phyloP scores from a whole-genome alignment of 257 asterid species.

The Ilex aquifolium region DNA sequence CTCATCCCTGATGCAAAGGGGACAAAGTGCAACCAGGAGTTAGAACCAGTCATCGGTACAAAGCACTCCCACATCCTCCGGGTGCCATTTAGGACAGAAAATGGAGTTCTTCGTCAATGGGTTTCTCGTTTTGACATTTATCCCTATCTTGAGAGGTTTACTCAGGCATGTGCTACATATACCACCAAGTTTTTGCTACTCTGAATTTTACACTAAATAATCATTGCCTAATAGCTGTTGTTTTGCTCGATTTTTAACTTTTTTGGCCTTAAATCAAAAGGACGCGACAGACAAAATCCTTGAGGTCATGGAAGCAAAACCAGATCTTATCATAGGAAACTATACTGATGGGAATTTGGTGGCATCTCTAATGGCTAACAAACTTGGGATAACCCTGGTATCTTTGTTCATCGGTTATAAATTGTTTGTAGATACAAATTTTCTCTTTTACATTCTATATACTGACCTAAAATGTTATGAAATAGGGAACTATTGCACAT shows the following conservation, averaged over 20 bases:
- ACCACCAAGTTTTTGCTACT: neutral
- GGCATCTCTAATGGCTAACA: slow-evolving; percentile 88
- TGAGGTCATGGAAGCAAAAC: slow-evolving; percentile 86
- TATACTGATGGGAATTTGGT: slow-evolving; percentile 91
- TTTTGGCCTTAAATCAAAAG: slow-evolving; percentile 18
- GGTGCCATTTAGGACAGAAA: slow-evolving; percentile 74
- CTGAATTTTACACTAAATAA: too few relatives aligned
- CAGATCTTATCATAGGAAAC: slow-evolving; percentile 81
- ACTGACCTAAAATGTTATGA: slow-evolving; percentile 8
- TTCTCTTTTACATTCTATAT: neutral
- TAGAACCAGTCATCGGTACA: slow-evolving; percentile 69
- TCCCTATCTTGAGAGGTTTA: slow-evolving; percentile 78
- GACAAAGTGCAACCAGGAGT: slow-evolving; percentile 69
- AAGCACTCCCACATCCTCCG: slow-evolving; percentile 87
- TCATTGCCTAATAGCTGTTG: neutral
- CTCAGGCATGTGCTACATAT: slow-evolving; percentile 45
- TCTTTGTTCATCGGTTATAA: slow-evolving; percentile 1
- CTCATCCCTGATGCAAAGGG: slow-evolving; percentile 89
- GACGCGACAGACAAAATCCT: slow-evolving; percentile 61
- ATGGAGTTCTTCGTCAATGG: slow-evolving; percentile 76
- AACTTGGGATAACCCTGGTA: slow-evolving; percentile 90
- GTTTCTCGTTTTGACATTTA: slow-evolving; percentile 80
- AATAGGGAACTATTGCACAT: slow-evolving; percentile 90
- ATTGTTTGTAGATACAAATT: too few relatives aligned
- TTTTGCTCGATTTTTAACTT: neutral